phyloP scores from a whole-genome alignment of 169 alveolate genomes.

The Eimeria acervulina region DNA sequence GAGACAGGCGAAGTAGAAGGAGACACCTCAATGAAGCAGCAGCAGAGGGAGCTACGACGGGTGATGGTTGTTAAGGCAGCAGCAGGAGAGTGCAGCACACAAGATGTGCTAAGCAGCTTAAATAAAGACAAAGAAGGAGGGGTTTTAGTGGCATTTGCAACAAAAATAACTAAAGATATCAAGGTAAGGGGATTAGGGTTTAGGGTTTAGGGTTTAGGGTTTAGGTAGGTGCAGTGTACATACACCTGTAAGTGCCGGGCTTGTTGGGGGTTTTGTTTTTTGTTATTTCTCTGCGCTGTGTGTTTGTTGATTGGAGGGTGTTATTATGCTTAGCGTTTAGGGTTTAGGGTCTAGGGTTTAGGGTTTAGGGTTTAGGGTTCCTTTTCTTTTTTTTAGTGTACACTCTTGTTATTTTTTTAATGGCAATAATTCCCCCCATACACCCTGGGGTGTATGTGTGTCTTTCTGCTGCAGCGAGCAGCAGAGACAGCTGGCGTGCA shows the following conservation, averaged over 20 bases:
- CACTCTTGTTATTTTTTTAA: background rate
- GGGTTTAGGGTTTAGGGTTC: conserved; percentile 2
- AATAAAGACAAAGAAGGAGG: conserved; percentile 21
- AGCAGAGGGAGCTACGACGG: background rate
- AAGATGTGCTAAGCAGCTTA: conserved; percentile 6
- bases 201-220: background rate
- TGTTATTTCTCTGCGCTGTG: too few relatives aligned
- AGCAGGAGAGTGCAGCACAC: conserved; percentile 48
- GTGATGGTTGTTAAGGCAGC: background rate
- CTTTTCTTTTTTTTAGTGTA: background rate
- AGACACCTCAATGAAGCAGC: background rate
- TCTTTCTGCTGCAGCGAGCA: conserved; percentile 9
- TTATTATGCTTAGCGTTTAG: too few relatives aligned
- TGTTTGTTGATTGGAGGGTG: too few relatives aligned
- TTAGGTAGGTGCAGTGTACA: background rate
- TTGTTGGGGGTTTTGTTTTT: too few relatives aligned
- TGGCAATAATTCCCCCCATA: background rate
- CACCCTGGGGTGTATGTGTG: background rate
- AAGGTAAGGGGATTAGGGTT: background rate
- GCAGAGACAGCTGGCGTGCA: conserved; percentile 32
- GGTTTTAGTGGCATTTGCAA: background rate
- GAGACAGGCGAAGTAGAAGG: background rate
- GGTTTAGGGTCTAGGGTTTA: background rate
- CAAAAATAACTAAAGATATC: background rate
- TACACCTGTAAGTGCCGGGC: background rate